These are phyloP conservation scores for Aspergillus sp. DNA, from an alignment of 2,329 filamentous ascomycete genomes.

Conservation along the genomic window DNA sequence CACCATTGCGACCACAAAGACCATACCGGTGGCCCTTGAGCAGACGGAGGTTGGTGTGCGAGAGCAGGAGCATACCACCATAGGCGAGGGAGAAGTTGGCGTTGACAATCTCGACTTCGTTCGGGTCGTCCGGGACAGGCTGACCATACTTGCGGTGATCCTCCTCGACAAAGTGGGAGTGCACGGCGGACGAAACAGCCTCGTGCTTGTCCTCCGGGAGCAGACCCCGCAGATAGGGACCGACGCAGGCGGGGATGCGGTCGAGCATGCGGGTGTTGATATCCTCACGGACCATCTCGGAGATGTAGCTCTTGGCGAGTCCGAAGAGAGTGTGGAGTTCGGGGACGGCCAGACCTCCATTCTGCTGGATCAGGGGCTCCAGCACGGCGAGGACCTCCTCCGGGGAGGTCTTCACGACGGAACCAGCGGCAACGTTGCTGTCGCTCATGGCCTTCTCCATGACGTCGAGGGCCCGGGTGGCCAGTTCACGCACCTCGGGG, in stretches of 20 bases:
- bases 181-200: constrained; percentile 69
- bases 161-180: constrained; percentile 76
- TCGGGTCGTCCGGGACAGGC: constrained; percentile 82
- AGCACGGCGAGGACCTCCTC: constrained; percentile 75
- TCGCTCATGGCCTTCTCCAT: constrained; percentile 91
- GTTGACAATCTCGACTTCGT: constrained; percentile 94
- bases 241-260: constrained; percentile 67
- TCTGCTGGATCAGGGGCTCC: constrained; percentile 71
- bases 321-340: constrained; percentile 65
- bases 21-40: constrained; percentile 97
- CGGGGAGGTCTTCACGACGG: constrained; percentile 61
- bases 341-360: constrained; percentile 62
- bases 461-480: constrained; percentile 74
- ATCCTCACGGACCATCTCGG: constrained; percentile 82
- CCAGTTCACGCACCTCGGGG: constrained; percentile 90
- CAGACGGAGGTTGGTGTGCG: constrained; percentile 90
- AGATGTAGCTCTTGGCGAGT: constrained; percentile 70
- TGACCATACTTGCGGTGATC: constrained; percentile 84
- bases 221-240: constrained; percentile 73
- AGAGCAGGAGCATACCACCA: constrained; percentile 93
- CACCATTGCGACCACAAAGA: constrained; percentile 93
- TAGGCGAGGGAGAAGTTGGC: constrained; percentile 97
- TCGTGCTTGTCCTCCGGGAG: constrained; percentile 63
- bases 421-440: constrained; percentile 55
- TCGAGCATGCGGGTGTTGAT: constrained; percentile 77